phyloP scores from a whole-genome alignment of 2,329 filamentous ascomycete species.

The Berkeleyomyces basicola region DNA sequence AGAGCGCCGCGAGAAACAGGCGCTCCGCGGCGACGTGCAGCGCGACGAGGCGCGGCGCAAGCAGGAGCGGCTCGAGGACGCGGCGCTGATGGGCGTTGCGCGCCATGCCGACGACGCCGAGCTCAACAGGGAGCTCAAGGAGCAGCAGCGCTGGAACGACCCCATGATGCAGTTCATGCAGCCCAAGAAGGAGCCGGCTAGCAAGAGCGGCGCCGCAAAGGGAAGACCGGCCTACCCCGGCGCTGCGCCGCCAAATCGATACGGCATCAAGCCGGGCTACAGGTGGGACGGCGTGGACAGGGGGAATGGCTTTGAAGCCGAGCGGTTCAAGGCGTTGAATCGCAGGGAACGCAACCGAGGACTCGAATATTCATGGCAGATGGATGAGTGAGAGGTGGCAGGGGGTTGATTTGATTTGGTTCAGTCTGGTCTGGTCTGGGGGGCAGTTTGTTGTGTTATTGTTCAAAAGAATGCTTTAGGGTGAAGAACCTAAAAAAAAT shows the following conservation, averaged over 20 bases:
- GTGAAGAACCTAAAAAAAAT: too few relatives aligned
- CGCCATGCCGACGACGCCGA: conserved; percentile 68
- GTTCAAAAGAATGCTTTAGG: too few relatives aligned
- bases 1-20: conserved; percentile 49
- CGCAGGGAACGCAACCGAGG: conserved; percentile 57
- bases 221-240: conserved; percentile 59
- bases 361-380: conserved; percentile 86
- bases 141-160: conserved; percentile 75
- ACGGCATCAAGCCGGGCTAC: conserved; percentile 82
- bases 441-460: too few relatives aligned
- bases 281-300: conserved; percentile 95
- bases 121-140: conserved; percentile 70
- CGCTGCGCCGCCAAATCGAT: conserved; percentile 72
- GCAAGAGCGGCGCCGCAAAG: conserved; percentile 20
- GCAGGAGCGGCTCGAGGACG: conserved; percentile 57
- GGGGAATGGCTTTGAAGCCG: conserved; percentile 80
- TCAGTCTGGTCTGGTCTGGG: too few relatives aligned
- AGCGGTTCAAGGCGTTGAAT: conserved; percentile 83
- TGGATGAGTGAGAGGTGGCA: conserved; percentile 52
- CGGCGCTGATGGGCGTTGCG: conserved; percentile 65
- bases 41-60: conserved; percentile 46
- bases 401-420: too few relatives aligned
- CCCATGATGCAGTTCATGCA: conserved; percentile 69
- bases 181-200: conserved; percentile 27
- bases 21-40: conserved; percentile 75